Base-by-base conservation (phyloP, 1,139 yeast genomes). In the Suhomyces atakaporum region DNA sequence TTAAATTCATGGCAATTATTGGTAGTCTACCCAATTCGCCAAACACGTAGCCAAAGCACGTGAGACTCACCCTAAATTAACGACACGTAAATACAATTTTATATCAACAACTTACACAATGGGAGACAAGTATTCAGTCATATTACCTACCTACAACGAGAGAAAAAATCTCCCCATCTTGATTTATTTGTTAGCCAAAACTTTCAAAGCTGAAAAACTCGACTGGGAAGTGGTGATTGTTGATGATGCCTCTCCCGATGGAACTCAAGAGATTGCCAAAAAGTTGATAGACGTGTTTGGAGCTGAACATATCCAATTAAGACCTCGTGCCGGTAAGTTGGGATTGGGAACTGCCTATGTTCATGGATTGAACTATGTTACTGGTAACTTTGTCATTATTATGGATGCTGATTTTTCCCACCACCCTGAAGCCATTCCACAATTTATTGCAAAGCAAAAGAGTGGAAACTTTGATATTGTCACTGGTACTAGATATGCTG, bases 371-470 rank as follows among this genome's bases (percentile, higher is more conserved):
- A 76, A 84, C 54, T 81, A 54, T 49, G 89, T 79, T 28, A 78
- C 82, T 21, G 94, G 94, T 35, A 76, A 84, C 62, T 84, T 73
- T 58, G 89, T 84, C 34, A 78, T 84, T 45, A 84, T 84, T 48
- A 84, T 84, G 94, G 94, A 84, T 57, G 94, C 94, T 11, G 94
- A 84, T 59, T 84, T 84, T 63, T 81, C 89, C 10, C 94, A 84
- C 58, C 83, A 81, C 56, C 94, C 94, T 13, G 83, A 80, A 49
- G 84, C 90, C 27, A 84, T 84, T 58, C 92, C 92, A 5, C 69
- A 81, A 56, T 84, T 84, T 55, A 82, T 84, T 50, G 75, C 74
- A 39, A 79, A 80, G 57, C 94, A 84, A 57, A 75, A 81, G 61
- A 66, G 72, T 42, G 75, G 70, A 36, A 62, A 84, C 61, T 83